A percentile compares a stretch with the other conserved stretches of the same genome.
phyloP scores from a whole-genome alignment of 305 asterid species.

The Fraxinus xanthoxyloides region DNA sequence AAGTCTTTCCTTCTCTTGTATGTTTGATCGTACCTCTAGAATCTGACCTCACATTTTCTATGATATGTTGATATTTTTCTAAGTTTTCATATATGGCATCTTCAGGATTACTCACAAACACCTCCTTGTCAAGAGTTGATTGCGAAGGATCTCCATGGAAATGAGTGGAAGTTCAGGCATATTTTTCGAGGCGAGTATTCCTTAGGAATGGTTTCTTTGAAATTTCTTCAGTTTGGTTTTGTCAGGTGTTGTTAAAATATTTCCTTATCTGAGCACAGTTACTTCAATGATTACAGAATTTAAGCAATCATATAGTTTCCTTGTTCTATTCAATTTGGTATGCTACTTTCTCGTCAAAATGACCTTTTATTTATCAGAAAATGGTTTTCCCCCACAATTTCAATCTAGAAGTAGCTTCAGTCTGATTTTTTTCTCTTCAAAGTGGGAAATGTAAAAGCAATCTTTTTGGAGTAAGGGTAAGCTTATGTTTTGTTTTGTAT shows the following conservation, averaged over 20 bases:
- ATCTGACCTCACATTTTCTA: neutral
- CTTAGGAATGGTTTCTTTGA: neutral
- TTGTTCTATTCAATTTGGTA: neutral
- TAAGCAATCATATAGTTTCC: neutral
- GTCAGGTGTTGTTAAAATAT: neutral
- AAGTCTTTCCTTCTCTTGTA: constrained; percentile 97
- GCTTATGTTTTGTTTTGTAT: neutral
- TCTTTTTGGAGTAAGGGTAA: neutral
- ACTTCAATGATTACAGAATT: neutral
- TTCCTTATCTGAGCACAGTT: neutral
- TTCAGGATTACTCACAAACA: constrained; percentile 82
- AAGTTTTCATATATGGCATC: constrained; percentile 10
- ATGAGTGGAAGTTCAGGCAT: constrained; percentile 97
- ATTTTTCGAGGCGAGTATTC: constrained; percentile 76
- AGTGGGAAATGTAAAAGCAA: neutral
- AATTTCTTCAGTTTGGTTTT: neutral
- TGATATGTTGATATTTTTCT: constrained; percentile 12
- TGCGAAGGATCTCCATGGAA: constrained; percentile 96
- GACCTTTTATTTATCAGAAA: neutral
- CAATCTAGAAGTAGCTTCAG: neutral
- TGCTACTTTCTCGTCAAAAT: neutral
- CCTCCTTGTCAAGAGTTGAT: constrained; percentile 92
- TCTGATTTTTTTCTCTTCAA: neutral
- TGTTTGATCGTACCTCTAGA: constrained; percentile 27
- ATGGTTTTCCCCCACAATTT: neutral